These are phyloP conservation scores for Croton setiger DNA, from an alignment of 441 rosid species.

Conservation along the genomic window DNA sequence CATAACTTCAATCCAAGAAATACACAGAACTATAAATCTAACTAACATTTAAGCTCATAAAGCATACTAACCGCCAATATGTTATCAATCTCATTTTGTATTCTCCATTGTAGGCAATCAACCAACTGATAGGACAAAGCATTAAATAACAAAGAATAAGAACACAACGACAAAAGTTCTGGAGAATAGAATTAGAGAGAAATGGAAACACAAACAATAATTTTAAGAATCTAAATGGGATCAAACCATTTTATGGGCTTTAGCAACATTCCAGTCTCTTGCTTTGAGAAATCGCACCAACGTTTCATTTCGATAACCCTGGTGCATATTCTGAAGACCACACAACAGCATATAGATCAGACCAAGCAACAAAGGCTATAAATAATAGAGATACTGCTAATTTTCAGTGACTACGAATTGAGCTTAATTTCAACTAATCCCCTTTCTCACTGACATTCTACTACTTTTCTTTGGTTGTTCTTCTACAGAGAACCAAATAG, in stretches of 20 bases:
- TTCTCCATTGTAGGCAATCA: conserved; percentile 86
- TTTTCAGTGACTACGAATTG: not conserved
- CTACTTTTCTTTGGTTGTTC: too few relatives aligned
- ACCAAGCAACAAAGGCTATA: conserved; percentile 13
- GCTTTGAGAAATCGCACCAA: conserved; percentile 87
- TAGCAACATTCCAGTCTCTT: conserved; percentile 74
- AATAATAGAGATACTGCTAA: not conserved
- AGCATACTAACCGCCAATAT: conserved; percentile 58
- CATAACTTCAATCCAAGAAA: not conserved
- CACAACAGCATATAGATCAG: conserved; percentile 19
- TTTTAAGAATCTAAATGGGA: not conserved
- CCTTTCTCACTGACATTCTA: too few relatives aligned
- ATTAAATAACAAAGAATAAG: not conserved
- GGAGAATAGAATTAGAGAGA: not conserved
- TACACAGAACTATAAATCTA: not conserved
- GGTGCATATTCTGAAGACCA: conserved; percentile 66
- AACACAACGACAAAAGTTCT: conserved; percentile 1
- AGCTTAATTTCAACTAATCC: not conserved
- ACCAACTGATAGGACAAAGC: conserved; percentile 50
- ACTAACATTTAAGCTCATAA: not conserved
- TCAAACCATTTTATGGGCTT: conserved; percentile 87
- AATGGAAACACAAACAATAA: not conserved
- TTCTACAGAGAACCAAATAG: conserved; percentile 1
- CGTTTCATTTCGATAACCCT: conserved; percentile 63
- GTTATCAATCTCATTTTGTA: conserved; percentile 70